These are phyloP conservation scores for Pseudogymnoascus pannorum DNA, from an alignment of 2,329 filamentous ascomycete genomes.

Conservation along the genomic window DNA sequence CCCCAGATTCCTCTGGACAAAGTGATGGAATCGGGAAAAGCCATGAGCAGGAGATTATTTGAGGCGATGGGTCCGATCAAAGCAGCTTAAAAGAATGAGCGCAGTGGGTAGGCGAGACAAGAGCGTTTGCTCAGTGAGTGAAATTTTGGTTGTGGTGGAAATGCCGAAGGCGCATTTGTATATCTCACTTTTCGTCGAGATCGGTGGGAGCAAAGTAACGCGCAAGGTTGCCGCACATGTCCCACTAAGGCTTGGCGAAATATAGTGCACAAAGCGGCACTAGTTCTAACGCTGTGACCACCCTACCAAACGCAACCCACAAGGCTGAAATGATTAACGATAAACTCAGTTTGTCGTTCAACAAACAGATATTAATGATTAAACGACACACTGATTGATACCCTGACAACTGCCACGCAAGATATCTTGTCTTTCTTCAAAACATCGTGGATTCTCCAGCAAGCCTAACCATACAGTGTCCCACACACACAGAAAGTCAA, in stretches of 20 bases:
- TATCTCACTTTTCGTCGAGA: conserved; percentile 8
- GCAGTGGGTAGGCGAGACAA: background rate
- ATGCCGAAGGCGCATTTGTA: conserved; percentile 4
- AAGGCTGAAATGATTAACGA: conserved; percentile 2
- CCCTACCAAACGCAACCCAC: background rate
- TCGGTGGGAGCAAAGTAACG: conserved; percentile 4
- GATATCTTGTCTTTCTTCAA: background rate
- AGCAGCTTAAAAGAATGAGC: background rate
- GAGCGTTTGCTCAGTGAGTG: background rate
- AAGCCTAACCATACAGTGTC: conserved; percentile 1
- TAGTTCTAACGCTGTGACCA: background rate
- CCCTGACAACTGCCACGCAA: background rate
- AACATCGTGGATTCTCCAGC: background rate
- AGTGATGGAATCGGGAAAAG: conserved; percentile 8
- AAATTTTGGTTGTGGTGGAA: background rate
- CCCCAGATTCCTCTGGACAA: conserved; percentile 7
- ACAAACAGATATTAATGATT: background rate
- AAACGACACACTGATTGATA: conserved; percentile 4
- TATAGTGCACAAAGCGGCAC: background rate
- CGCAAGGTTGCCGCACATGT: conserved; percentile 7
- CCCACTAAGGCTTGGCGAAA: conserved; percentile 1
- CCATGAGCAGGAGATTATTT: background rate
- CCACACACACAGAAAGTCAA: conserved; percentile 16
- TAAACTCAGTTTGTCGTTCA: background rate
- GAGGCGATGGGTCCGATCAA: background rate